Evolutionary conservation across 768 basidiomycete species (phyloP).

Genomic region (Epithele typhae): DNA sequence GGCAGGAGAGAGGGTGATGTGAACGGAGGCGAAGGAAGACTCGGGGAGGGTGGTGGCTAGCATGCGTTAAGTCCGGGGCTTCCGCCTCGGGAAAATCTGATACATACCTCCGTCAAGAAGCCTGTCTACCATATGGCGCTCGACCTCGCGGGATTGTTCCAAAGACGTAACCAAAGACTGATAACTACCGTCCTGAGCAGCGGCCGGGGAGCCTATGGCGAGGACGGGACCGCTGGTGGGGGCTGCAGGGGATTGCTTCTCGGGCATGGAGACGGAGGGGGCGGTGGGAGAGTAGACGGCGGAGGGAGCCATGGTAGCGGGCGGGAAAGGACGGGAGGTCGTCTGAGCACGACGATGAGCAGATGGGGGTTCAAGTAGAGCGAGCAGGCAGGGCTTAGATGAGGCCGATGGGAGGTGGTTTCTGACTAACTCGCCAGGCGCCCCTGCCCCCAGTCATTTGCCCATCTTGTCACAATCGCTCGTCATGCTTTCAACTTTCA

Average conservation of each 20-base stretch:
- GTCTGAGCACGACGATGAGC: slow-evolving; percentile 3
- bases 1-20: slow-evolving; percentile 57
- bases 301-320: slow-evolving; percentile 52
- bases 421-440: too few species aligned
- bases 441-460: slow-evolving; percentile 6
- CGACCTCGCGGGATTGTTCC: slow-evolving; percentile 51
- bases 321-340: slow-evolving; percentile 1
- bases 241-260: slow-evolving; percentile 21
- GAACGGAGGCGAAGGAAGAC: slow-evolving; percentile 57
- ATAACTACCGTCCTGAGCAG: slow-evolving; percentile 77
- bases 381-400: neutral
- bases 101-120: slow-evolving; percentile 72
- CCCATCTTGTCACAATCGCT: slow-evolving; percentile 13
- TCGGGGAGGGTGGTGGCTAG: slow-evolving; percentile 55
- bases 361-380: slow-evolving; percentile 8
- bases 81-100: neutral
- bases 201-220: slow-evolving; percentile 72
- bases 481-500: slow-evolving; percentile 13
- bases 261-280: slow-evolving; percentile 16
- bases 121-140: slow-evolving; percentile 80
- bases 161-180: slow-evolving; percentile 63
- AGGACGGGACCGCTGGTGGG: slow-evolving; percentile 47
- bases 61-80: neutral
- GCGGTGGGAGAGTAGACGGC: slow-evolving; percentile 37
- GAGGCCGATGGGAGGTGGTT: neutral